Evolutionary conservation across 805 yeast genomes (phyloP).

Genomic region (Aciculoconidium aculeatum): DNA sequence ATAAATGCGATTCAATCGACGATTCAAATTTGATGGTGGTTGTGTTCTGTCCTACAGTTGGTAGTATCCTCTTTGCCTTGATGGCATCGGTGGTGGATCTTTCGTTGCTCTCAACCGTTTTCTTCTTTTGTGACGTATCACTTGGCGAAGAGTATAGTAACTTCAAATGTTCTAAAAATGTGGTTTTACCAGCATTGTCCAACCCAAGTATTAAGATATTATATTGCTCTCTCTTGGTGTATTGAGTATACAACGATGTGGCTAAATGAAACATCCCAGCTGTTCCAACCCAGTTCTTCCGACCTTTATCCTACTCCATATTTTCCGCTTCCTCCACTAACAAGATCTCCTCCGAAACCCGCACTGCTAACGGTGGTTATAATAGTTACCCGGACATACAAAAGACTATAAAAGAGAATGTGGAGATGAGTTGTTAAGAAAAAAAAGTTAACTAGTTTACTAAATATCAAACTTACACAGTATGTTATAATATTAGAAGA

Average conservation of each 20-base stretch:
- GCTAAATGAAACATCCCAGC: slow-evolving; percentile 42
- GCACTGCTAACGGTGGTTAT: no score
- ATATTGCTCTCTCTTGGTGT: slow-evolving; percentile 41
- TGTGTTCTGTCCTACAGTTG: slow-evolving; percentile 93
- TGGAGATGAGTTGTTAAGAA: no score
- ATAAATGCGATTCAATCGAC: slow-evolving; percentile 29
- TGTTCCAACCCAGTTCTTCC: no score
- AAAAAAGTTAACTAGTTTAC: no score
- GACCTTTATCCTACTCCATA: no score
- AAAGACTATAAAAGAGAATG: neutral
- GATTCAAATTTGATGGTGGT: slow-evolving; percentile 35
- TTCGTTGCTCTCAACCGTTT: slow-evolving; percentile 7
- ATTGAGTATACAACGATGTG: slow-evolving; percentile 39
- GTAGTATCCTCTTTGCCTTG: slow-evolving; percentile 59
- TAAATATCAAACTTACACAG: no score
- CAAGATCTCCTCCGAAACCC: no score
- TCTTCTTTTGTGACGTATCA: slow-evolving; percentile 12
- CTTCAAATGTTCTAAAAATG: slow-evolving; percentile 35
- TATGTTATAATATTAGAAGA: neutral
- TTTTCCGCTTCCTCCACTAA: no score
- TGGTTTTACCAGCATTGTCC: slow-evolving; percentile 94
- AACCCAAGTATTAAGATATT: slow-evolving; percentile 71
- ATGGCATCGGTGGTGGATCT: slow-evolving; percentile 19
- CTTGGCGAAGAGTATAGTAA: slow-evolving; percentile 28
- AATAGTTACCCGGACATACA: neutral